Evolutionary conservation across 257 asterid genomes (phyloP), one percentile per base, ranked within the genome.

Genomic region (Ilex aquifolium): DNA sequence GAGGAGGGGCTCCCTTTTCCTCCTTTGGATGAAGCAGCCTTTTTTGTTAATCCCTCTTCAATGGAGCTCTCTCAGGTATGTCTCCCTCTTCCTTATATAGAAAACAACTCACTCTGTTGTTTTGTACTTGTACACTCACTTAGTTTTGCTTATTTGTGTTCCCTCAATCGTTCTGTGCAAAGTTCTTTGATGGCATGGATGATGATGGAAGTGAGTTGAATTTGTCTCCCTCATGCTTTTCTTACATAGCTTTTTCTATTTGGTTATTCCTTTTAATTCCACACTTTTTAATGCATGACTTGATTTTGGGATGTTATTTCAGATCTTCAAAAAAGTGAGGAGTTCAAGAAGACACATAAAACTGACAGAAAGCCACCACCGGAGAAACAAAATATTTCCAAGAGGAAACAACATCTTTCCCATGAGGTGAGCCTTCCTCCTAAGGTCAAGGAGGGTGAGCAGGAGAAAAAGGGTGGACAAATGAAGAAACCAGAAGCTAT

Each of bases 1-100:
- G 98, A 92, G 65, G 97, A 81, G 69, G 98, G 98, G 15, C 86
- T 91, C 9, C 98, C 98, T 51, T 91, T 96, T 73, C 98, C 98
- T 13, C 98, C 98, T 15, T 73, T 91, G n/a, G 98, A 91, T 55
- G 96, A 83, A 70, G 95, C 90, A 58, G 90, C 83, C 56, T 86
- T 89, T 76, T 79, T 89, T 69, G 63, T 89, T 57, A 61, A 86
- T 64, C 86, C 86, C 53, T 62, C 80, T 69, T 74, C 89, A 46
- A 80, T 89, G 83, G 97, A 89, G 78, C 74, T 87, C 32, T 79
- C 94, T 32, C 84, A 87, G 90, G 99, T 89, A 66, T 65, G 62
- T 62, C 31, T 44, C 9, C 49, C 10, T 31, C 32, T 68, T 12
- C 36, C 21, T 49, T 4, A 51, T 17, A 15, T 21, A 21, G 27